phyloP scores from a whole-genome alignment of 2,329 filamentous ascomycete genomes.

The Colletotrichum sp. region DNA sequence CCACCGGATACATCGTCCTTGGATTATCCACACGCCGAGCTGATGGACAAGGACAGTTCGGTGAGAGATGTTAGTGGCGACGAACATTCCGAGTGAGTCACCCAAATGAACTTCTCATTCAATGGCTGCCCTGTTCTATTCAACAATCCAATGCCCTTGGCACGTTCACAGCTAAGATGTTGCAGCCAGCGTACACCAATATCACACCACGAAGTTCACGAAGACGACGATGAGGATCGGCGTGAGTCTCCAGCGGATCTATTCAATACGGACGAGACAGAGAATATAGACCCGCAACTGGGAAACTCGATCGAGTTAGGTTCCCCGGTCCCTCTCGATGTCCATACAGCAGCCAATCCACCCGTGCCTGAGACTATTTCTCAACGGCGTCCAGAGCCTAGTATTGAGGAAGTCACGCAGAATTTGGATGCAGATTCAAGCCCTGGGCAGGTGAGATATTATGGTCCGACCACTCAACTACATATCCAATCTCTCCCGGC shows the following conservation, averaged over 20 bases:
- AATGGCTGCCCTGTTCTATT: background rate
- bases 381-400: background rate
- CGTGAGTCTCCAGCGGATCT: background rate
- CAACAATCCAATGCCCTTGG: background rate
- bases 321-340: background rate
- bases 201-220: background rate
- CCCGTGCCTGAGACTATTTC: background rate
- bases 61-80: background rate
- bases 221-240: background rate
- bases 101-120: fast-evolving
- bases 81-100: background rate
- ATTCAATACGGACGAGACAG: background rate
- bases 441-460: background rate
- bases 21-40: background rate
- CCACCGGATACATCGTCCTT: background rate
- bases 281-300: background rate
- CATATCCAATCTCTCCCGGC: background rate
- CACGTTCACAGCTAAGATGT: background rate
- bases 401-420: background rate
- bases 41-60: background rate
- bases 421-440: background rate
- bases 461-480: background rate
- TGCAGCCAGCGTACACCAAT: background rate
- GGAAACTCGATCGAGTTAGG: background rate
- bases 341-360: background rate